Conservation (phyloP, 129 eudicot genomes). For the Silybum marianum region DNA sequence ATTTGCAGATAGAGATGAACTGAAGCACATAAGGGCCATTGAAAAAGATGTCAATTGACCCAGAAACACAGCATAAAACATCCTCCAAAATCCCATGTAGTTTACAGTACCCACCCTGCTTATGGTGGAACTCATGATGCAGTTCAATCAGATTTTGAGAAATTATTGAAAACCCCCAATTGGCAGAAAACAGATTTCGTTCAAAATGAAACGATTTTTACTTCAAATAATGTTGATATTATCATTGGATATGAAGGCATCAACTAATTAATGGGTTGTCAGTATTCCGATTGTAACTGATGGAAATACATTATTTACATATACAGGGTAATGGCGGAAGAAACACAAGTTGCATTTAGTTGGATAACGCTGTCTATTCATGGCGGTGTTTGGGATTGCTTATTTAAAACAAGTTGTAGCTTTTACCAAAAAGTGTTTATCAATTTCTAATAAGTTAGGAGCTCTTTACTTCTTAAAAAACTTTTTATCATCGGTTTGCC, state of each 20-base stretch:
- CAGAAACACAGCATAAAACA: slow-evolving; percentile 21
- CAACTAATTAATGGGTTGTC: not conserved
- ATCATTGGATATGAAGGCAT: not conserved
- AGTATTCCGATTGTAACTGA: not conserved
- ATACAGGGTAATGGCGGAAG: too few species aligned
- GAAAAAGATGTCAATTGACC: slow-evolving; percentile 47
- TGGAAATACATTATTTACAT: too few species aligned
- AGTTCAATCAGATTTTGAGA: too few species aligned
- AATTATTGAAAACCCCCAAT: not conserved
- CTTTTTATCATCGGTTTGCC: too few species aligned
- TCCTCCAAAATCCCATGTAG: not conserved
- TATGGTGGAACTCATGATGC: not conserved
- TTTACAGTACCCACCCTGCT: not conserved
- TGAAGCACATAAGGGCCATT: slow-evolving; percentile 38
- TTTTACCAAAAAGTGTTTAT: too few species aligned
- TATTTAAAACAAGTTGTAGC: too few species aligned
- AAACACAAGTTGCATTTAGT: not conserved
- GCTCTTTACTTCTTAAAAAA: too few species aligned
- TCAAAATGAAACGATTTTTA: not conserved
- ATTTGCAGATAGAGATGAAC: slow-evolving; percentile 34
- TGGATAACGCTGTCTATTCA: not conserved
- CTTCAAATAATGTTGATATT: too few species aligned
- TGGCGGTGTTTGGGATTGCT: too few species aligned
- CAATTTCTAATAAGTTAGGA: too few species aligned
- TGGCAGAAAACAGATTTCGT: too few species aligned